These are phyloP conservation scores for Acer saccharum DNA, from an alignment of 345 rosid species.

Conservation along the genomic window DNA sequence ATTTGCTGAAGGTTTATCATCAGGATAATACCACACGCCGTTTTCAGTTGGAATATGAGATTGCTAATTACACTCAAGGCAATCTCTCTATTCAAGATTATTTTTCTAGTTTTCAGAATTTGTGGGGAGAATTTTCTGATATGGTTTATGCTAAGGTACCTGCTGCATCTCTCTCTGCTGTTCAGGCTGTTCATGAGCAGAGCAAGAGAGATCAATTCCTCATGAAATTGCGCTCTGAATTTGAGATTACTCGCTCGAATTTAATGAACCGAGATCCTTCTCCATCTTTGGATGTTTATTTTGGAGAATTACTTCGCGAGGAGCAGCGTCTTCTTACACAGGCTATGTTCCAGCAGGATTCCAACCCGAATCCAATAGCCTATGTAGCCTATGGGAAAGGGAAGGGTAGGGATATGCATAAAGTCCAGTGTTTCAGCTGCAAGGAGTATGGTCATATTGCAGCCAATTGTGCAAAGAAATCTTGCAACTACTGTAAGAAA, in stretches of 20 bases:
- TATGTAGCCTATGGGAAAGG: background rate
- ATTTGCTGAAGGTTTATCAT: too few species aligned
- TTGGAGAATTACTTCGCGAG: background rate
- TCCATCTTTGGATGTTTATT: background rate
- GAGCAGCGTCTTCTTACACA: background rate
- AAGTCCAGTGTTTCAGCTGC: background rate
- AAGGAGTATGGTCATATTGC: slow-evolving; percentile 9
- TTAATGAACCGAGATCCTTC: slow-evolving; percentile 10
- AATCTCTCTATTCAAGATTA: too few species aligned
- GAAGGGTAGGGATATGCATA: background rate
- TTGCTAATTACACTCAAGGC: too few species aligned
- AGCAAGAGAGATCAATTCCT: slow-evolving; percentile 23
- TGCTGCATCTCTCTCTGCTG: background rate
- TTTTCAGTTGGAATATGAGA: too few species aligned
- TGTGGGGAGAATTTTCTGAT: too few species aligned
- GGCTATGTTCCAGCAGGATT: background rate
- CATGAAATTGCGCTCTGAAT: slow-evolving; percentile 16
- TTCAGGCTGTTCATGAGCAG: background rate
- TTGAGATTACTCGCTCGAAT: background rate
- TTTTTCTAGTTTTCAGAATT: too few species aligned
- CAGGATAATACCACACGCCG: too few species aligned
- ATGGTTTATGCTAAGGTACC: too few species aligned
- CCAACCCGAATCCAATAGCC: background rate
- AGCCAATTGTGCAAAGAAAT: background rate
- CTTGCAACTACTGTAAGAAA: slow-evolving; percentile 15